A percentile compares a stretch with the other conserved stretches of the same genome.
These are phyloP conservation scores for Linnemannia elongata DNA, from an alignment of 192 early-diverging fungal genomes.

Conservation along the genomic window DNA sequence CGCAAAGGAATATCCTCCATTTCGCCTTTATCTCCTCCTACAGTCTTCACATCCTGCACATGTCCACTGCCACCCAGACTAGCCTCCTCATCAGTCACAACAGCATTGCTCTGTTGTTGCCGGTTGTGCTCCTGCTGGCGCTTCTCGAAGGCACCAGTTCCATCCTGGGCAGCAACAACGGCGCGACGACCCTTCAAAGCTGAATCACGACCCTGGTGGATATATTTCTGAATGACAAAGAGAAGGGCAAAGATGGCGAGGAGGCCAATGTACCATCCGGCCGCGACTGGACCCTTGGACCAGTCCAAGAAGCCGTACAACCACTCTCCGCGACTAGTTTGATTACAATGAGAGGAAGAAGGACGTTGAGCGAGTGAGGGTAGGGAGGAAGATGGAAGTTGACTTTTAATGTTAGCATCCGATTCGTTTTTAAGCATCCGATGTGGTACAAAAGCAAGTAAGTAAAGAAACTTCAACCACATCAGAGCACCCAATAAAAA, in stretches of 20 bases:
- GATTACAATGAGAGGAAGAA: not conserved
- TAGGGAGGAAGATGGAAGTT: not conserved
- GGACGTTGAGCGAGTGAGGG: not conserved
- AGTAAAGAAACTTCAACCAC: not conserved
- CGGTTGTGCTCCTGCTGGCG: not conserved
- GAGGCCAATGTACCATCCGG: constrained; percentile 45
- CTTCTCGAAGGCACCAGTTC: constrained; percentile 11
- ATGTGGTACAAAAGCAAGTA: not conserved
- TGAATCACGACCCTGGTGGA: constrained; percentile 39
- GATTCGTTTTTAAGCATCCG: not conserved
- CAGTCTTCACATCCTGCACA: not conserved
- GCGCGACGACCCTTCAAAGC: constrained; percentile 13
- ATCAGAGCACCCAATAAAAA: not conserved
- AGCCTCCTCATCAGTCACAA: not conserved
- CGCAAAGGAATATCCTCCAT: not conserved
- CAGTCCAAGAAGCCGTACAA: constrained; percentile 54
- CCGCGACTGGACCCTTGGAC: constrained; percentile 37
- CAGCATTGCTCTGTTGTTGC: not conserved
- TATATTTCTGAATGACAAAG: constrained; percentile 40
- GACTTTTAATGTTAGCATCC: not conserved
- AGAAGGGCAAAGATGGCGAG: constrained; percentile 30
- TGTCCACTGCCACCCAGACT: not conserved
- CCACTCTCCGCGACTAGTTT: constrained; percentile 38
- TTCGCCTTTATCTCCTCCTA: not conserved
- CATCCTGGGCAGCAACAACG: constrained; percentile 22